phyloP scores from a whole-genome alignment of 1,284 basidiomycete genomes.

The Sporisorium scitamineum region DNA sequence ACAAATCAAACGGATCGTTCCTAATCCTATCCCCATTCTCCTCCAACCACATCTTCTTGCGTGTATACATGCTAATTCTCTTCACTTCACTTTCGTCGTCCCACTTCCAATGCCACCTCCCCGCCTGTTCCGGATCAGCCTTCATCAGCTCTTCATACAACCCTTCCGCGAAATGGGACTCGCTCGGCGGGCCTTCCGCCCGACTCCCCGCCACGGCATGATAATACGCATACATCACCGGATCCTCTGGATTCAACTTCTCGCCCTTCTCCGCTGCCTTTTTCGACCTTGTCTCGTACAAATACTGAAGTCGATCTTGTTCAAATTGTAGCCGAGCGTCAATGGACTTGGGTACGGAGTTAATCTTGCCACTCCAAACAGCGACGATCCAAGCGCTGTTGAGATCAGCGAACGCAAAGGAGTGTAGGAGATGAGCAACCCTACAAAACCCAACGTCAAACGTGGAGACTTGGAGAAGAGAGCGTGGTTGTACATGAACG shows the following conservation, averaged over 20 bases:
- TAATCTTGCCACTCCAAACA: constrained; percentile 49
- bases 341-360: constrained; percentile 24
- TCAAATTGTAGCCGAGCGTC: constrained; percentile 21
- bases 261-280: background rate
- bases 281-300: constrained; percentile 8
- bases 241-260: constrained; percentile 12
- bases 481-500: constrained; percentile 44
- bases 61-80: constrained; percentile 37
- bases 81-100: constrained; percentile 29
- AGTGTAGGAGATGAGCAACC: constrained; percentile 45
- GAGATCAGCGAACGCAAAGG: constrained; percentile 50
- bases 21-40: constrained; percentile 28
- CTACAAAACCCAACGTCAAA: constrained; percentile 45
- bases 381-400: constrained; percentile 37
- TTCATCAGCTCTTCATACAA: constrained; percentile 19
- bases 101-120: constrained; percentile 37
- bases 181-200: constrained; percentile 20
- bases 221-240: constrained; percentile 19
- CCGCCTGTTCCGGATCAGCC: constrained; percentile 15
- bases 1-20: constrained; percentile 46
- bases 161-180: constrained; percentile 27
- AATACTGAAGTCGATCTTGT: constrained; percentile 20
- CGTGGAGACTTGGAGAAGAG: constrained; percentile 30
- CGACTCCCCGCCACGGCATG: constrained; percentile 21
- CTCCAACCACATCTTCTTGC: constrained; percentile 35